Percentiles rank a stretch among this genome's conserved stretches.
Evolutionary conservation across 2,329 filamentous ascomycete genomes (phyloP).

Genomic region (Trichoderma hamatum): DNA sequence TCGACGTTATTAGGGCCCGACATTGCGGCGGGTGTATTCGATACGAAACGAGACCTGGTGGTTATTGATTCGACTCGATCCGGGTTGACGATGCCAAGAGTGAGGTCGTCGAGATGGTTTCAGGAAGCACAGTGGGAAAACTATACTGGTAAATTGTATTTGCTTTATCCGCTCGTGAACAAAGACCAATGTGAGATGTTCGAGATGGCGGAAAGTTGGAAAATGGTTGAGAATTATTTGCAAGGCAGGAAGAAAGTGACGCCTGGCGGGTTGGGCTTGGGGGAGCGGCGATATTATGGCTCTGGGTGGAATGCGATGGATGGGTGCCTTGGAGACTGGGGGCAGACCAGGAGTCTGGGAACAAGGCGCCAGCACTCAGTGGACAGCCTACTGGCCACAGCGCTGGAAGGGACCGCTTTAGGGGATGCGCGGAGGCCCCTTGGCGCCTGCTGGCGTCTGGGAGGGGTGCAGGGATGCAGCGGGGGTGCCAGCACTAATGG

Average conservation of each 20-base stretch:
- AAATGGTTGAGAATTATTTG: slow-evolving; percentile 21
- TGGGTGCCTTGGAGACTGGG: slow-evolving; percentile 35
- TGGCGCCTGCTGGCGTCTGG: slow-evolving; percentile 14
- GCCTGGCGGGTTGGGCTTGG: slow-evolving; percentile 15
- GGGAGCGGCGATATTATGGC: slow-evolving; percentile 30
- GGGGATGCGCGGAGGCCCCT: slow-evolving; percentile 26
- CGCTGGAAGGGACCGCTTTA: slow-evolving; percentile 9
- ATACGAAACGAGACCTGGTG: neutral
- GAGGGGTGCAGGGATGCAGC: slow-evolving; percentile 29
- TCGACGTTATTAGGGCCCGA: slow-evolving; percentile 52
- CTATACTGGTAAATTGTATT: neutral
- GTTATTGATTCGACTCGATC: neutral
- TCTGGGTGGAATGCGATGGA: slow-evolving; percentile 42
- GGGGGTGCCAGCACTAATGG: slow-evolving; percentile 27
- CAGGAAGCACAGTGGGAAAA: too few species aligned
- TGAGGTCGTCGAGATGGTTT: neutral
- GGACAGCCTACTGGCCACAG: neutral
- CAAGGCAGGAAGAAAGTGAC: slow-evolving; percentile 29
- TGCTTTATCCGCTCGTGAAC: neutral
- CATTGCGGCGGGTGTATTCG: slow-evolving; percentile 36
- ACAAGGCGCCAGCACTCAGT: neutral
- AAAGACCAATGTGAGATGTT: slow-evolving; percentile 4
- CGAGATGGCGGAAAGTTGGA: slow-evolving; percentile 21
- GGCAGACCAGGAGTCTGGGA: neutral
- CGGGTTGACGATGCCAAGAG: neutral